Evolutionary conservation across 2,329 filamentous ascomycete genomes (phyloP), one percentile per base, ranked within the genome.

Genomic region (Paecilomyces fulvus): DNA sequence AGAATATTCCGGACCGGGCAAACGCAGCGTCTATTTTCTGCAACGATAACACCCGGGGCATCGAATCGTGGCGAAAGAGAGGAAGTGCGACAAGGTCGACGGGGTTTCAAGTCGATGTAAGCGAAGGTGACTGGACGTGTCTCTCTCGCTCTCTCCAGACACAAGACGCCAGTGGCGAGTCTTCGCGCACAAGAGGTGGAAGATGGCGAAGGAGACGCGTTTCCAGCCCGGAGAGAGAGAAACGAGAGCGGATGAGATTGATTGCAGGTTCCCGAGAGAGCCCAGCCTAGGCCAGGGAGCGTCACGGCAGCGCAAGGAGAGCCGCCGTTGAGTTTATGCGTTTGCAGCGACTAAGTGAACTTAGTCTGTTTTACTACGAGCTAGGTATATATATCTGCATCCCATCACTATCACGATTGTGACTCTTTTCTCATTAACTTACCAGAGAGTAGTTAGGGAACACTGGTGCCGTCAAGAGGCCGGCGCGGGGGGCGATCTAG

Each of bases 1-100:
- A 17, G 14, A 43, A n/a, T 43, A 57, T 85, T 87, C 64, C 85
- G 77, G 71, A 53, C 7, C 7, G 17, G 14, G 17, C 37, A 43
- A 43, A 43, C 14, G 37, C 37, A 43, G 37, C 37, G 37, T 43
- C 17, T 43, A 43, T 17, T 43, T 43, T 43, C 37, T 20, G 37
- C 37, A 17, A 43, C 37, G 14, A 43, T 43, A 43, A 8, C 33
- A n/a, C 33, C 33, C 33, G 14, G 30, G 37, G 37, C 14, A 17
- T 5, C 20, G 37, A 14, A 37, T 43, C n/a, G 37, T 14, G 12
- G 30, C 3, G 30, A 31, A 7, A 31, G 30, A 31, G 30, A 31
- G 17, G 37, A 43, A 43, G 37, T n/a, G 37, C 37, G 14, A 37
- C 12, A 37, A 43, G n/a, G 14, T 43, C n/a, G 12, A 31, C 30